A percentile compares a stretch with the other conserved stretches of the same genome.
Evolutionary conservation across 1,284 basidiomycete genomes (phyloP).

Genomic region (Rhodotorula sp.): DNA sequence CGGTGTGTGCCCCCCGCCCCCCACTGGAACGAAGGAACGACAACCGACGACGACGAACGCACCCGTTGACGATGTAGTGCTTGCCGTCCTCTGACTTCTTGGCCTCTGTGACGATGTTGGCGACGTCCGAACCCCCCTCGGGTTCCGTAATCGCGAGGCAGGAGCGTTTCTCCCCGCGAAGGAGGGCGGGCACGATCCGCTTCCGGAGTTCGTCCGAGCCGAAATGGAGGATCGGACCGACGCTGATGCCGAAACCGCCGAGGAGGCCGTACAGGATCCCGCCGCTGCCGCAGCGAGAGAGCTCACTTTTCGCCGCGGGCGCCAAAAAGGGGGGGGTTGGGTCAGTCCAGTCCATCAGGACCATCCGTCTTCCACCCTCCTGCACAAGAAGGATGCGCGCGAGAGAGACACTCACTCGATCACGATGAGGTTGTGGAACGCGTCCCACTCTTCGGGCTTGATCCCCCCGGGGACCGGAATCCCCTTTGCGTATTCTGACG

Average conservation of each 20-base stretch:
- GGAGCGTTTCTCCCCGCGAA: conserved; percentile 52
- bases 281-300: conserved; percentile 36
- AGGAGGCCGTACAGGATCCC: conserved; percentile 46
- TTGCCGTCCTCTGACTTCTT: conserved; percentile 46
- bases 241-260: conserved; percentile 52
- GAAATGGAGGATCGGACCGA: conserved; percentile 49
- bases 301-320: conserved; percentile 30
- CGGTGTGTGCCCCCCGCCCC: no score
- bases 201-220: conserved; percentile 50
- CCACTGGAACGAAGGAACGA: no score
- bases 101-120: conserved; percentile 47
- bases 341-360: no score
- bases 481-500: conserved; percentile 38
- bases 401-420: neutral
- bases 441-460: conserved; percentile 48
- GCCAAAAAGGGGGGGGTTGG: no score
- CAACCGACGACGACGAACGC: neutral
- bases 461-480: conserved; percentile 49
- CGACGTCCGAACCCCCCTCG: conserved; percentile 49
- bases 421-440: conserved; percentile 40
- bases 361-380: no score
- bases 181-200: conserved; percentile 49
- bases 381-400: conserved; percentile 3
- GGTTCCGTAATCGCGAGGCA: conserved; percentile 50
- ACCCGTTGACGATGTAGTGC: conserved; percentile 51